These are phyloP conservation scores for Solanum rostratum DNA, from an alignment of 257 asterid species.

Conservation along the genomic window DNA sequence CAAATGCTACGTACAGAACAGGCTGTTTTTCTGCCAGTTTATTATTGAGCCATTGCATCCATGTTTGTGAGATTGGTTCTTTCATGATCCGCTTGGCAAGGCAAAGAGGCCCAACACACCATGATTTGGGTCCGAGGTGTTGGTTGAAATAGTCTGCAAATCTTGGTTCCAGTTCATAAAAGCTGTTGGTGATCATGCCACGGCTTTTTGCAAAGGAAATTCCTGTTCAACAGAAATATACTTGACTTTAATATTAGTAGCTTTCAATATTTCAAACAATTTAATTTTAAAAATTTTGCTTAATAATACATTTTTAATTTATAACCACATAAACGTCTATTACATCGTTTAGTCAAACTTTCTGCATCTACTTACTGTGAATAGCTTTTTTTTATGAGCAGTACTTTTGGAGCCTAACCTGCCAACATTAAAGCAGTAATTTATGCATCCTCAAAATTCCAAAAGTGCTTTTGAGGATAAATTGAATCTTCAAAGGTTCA, in stretches of 20 bases:
- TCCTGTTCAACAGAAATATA: background rate
- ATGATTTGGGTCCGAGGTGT: conserved; percentile 35
- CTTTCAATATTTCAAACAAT: background rate
- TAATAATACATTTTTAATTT: no score
- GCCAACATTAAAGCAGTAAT: background rate
- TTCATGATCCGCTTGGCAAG: conserved; percentile 3
- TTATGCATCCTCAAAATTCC: background rate
- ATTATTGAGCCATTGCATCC: conserved; percentile 33
- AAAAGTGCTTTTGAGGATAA: no score
- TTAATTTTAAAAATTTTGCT: no score
- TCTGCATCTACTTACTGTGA: background rate
- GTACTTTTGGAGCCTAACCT: no score
- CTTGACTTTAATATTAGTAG: no score
- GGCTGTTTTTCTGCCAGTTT: conserved; percentile 11
- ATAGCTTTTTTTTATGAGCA: background rate
- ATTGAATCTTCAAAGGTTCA: background rate
- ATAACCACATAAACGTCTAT: background rate
- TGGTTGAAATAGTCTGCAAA: conserved; percentile 40
- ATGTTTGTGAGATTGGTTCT: background rate
- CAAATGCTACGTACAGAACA: conserved; percentile 65
- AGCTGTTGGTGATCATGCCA: conserved; percentile 44
- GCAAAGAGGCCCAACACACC: conserved; percentile 62
- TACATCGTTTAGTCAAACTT: background rate
- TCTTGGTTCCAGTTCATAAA: conserved; percentile 30
- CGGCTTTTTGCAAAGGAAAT: conserved; percentile 25